phyloP scores from a whole-genome alignment of 495 filamentous ascomycete genomes.

The Cenococcum geophilum region DNA sequence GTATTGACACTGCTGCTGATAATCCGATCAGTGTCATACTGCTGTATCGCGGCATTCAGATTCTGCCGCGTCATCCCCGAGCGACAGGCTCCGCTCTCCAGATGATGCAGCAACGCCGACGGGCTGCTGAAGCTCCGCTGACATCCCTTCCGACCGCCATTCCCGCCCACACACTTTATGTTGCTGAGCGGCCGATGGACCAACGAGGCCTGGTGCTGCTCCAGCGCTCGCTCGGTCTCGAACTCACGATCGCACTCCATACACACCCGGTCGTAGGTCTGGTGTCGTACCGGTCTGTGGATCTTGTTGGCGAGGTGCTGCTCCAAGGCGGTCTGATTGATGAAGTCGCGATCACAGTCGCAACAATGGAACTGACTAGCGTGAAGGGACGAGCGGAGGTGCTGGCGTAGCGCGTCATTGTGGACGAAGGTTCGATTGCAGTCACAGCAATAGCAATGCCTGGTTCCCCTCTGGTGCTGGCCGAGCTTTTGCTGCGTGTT shows the following conservation, averaged over 20 bases:
- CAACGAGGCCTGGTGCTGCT: constrained; percentile 22
- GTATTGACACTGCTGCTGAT: not conserved
- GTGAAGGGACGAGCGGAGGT: constrained; percentile 18
- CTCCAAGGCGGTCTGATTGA: constrained; percentile 10
- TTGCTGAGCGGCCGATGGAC: constrained; percentile 26
- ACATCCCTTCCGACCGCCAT: constrained; percentile 15
- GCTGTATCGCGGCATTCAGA: constrained; percentile 18
- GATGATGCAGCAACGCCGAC: constrained; percentile 23
- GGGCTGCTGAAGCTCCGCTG: constrained; percentile 2
- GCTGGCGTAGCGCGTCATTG: constrained; percentile 12
- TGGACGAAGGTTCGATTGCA: constrained; percentile 16
- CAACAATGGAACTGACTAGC: constrained; percentile 20
- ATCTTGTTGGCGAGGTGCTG: constrained; percentile 21
- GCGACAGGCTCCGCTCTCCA: constrained; percentile 25
- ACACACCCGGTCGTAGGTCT: not conserved
- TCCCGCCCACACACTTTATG: constrained; percentile 26
- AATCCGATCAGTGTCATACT: constrained; percentile 10
- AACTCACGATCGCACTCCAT: constrained; percentile 27
- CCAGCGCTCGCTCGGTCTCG: constrained; percentile 20
- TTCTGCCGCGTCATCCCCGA: constrained; percentile 20
- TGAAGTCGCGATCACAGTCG: constrained; percentile 22
- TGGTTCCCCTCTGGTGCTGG: constrained; percentile 7
- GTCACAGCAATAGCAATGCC: constrained; percentile 13
- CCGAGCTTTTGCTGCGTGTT: not conserved
- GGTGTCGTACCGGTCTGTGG: constrained; percentile 7